Evolutionary conservation across 1,284 basidiomycete genomes (phyloP).

Genomic region (Cutaneotrichosporon cyanovorans): DNA sequence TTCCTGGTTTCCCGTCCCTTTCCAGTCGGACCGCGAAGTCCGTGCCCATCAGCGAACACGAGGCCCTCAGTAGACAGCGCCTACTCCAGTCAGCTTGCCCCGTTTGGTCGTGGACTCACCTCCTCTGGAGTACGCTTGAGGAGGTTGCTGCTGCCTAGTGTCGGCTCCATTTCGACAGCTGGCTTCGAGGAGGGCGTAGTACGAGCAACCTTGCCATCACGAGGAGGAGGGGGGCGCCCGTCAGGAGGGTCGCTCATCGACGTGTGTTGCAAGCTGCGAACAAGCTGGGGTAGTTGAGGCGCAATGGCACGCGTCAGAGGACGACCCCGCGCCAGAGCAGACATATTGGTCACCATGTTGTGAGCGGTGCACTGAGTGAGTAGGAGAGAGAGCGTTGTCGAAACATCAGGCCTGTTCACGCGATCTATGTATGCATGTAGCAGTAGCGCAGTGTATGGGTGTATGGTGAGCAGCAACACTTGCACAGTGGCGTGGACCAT

Average conservation of each 20-base stretch:
- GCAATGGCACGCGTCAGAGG: slow-evolving; percentile 1
- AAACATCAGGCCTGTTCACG: not conserved
- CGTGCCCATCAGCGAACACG: slow-evolving; percentile 59
- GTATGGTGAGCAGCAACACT: not conserved
- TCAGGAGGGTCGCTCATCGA: slow-evolving; percentile 12
- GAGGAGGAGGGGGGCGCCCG: not conserved
- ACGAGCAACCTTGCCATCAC: slow-evolving; percentile 9
- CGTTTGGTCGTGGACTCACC: slow-evolving; percentile 13
- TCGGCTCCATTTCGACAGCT: slow-evolving; percentile 23
- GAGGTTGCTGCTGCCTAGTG: slow-evolving; percentile 30
- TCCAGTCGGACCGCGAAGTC: slow-evolving; percentile 50
- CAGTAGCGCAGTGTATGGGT: not conserved
- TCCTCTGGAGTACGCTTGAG: slow-evolving; percentile 21
- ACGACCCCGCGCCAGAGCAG: slow-evolving; percentile 1
- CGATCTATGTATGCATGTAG: not conserved
- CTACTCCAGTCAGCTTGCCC: slow-evolving; percentile 6
- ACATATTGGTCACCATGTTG: slow-evolving; percentile 2
- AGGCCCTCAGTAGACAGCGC: slow-evolving; percentile 67
- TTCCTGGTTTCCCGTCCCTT: slow-evolving; percentile 74
- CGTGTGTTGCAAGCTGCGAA: not conserved
- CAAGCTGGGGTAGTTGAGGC: not conserved
- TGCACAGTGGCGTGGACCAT: no score
- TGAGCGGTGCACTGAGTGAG: not conserved
- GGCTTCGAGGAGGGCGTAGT: slow-evolving; percentile 1
- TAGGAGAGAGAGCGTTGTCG: not conserved